These are phyloP conservation scores for Celoporthe dispersa DNA, from an alignment of 2,329 filamentous ascomycete genomes.

Conservation along the genomic window DNA sequence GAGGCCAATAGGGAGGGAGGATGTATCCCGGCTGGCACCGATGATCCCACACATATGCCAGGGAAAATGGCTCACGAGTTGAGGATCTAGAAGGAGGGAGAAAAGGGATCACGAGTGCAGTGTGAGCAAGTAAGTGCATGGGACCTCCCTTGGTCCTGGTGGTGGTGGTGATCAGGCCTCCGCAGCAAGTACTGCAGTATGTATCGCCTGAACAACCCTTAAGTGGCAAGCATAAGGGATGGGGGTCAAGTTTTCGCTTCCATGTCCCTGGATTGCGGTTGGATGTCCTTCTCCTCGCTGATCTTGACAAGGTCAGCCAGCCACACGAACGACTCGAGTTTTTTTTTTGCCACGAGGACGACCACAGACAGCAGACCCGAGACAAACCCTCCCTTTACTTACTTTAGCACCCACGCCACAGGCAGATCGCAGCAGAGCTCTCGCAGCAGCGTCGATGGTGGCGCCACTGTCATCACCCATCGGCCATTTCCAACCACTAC, in stretches of 20 bases:
- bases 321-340: neutral
- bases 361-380: neutral
- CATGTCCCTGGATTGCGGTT: neutral
- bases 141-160: neutral
- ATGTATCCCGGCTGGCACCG: neutral
- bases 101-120: neutral
- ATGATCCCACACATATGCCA: neutral
- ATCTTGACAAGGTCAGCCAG: neutral
- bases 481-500: neutral
- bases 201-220: neutral
- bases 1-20: neutral
- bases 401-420: neutral
- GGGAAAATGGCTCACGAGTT: neutral
- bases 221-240: neutral
- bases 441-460: neutral
- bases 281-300: neutral
- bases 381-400: neutral
- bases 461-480: neutral
- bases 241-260: neutral
- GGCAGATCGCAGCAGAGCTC: neutral
- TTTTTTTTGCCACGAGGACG: neutral
- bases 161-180: neutral
- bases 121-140: neutral
- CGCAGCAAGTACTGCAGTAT: too few relatives aligned
- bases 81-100: neutral